A percentile compares a stretch with the other conserved stretches of the same genome.
Conservation (phyloP, 306 rosid genomes). For the Delonix regia region DNA sequence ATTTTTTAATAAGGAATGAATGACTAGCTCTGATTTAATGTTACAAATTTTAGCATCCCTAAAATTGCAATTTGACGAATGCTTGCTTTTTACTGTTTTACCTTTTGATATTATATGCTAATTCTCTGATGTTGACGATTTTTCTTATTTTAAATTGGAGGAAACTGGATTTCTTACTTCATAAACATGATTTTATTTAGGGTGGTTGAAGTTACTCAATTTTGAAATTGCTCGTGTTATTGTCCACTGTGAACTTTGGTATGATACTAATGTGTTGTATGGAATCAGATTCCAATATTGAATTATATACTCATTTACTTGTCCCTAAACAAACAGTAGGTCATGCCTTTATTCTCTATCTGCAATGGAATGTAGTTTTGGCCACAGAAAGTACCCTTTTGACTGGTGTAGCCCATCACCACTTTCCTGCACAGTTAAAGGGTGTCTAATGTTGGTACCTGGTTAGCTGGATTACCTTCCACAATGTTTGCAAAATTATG, state of each 20-base stretch:
- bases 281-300: neutral
- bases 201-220: conserved; percentile 13
- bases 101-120: neutral
- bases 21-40: neutral
- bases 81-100: neutral
- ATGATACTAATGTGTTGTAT: neutral
- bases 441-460: conserved; percentile 19
- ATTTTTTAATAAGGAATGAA: conserved; percentile 5
- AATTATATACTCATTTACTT: conserved; percentile 11
- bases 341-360: conserved; percentile 7
- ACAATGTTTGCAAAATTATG: conserved; percentile 6
- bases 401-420: conserved; percentile 5
- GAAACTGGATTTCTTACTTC: conserved; percentile 7
- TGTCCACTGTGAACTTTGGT: neutral
- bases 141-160: conserved; percentile 19
- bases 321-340: neutral
- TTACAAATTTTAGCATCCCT: conserved; percentile 8
- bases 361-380: conserved; percentile 17
- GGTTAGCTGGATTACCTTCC: conserved; percentile 7
- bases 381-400: conserved; percentile 14
- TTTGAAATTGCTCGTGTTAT: conserved; percentile 20
- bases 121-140: neutral
- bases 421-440: neutral
- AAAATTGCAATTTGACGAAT: conserved; percentile 7
- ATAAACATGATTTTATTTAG: conserved; percentile 4